Evolutionary conservation across 148 eudicot genomes (phyloP), one percentile per base, ranked within the genome.

Genomic region (Diospyros lotus): DNA sequence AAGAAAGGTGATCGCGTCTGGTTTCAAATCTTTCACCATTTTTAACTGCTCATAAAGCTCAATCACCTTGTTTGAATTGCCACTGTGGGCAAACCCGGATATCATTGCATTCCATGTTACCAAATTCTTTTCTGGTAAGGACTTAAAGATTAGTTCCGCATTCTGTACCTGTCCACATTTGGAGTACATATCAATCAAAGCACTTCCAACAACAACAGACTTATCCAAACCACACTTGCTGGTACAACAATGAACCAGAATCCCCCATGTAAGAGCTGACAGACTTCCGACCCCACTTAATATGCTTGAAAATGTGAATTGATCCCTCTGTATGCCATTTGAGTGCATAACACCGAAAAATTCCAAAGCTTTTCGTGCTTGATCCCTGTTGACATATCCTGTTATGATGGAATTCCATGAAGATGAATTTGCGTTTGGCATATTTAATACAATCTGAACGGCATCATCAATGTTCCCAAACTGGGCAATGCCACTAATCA

Each of bases 51-150:
- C 90, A 18, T 81, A 88, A 50, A 87, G 81, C 73, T 78, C 67
- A 12, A 94, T 72, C 78, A 86, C 93, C 86, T 81, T 87, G 39
- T 41, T 40, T 2, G 86, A 81, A 70, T 84, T 78, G 6, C 94
- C 93, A 76, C 88, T 91, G 66, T 87, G 94, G 52, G 98, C 97
- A 77, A 87, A 86, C n/a, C 98, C 93, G 8, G 93, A 89, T 10
- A 93, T 83, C 68, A 91, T 72, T 1, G 94, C 76, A 59, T 90
- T 89, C 98, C 98, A 93, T 56, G 94, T 87, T 39, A 93, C 85
- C n/a, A 89, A 73, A 74, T 93, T 93, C 77, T 82, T 93, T 42
- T 46, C 55, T 10, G 92, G 90, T 53, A 91, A 43, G 38, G 76
- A 62, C 4, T 64, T 52, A 75, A 89, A 93, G n/a, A 89, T 6